phyloP scores from a whole-genome alignment of 2,329 filamentous ascomycete species.

The Drechslera avenae region DNA sequence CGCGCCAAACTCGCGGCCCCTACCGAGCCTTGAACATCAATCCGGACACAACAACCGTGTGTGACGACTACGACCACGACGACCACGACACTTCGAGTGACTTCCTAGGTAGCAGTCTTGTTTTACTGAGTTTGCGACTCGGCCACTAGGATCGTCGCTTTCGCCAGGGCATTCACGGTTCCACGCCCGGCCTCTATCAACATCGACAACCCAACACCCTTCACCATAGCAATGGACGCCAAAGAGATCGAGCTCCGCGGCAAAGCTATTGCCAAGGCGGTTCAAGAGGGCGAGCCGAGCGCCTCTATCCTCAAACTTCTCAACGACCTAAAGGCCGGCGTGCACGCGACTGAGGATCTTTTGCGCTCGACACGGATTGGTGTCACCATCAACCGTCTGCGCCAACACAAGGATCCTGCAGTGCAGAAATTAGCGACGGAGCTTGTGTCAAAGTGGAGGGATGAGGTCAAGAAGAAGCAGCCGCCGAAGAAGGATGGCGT shows the following conservation, averaged over 20 bases:
- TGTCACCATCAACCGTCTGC: constrained; percentile 84
- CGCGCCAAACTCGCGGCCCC: constrained; percentile 9
- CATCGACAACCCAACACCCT: constrained; percentile 1
- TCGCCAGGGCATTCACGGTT: background rate
- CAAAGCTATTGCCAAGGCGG: constrained; percentile 79
- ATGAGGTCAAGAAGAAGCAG: constrained; percentile 66
- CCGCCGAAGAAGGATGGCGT: constrained; percentile 35
- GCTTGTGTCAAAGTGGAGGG: constrained; percentile 87
- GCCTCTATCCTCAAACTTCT: constrained; percentile 75
- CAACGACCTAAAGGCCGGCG: constrained; percentile 77
- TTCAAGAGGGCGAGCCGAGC: constrained; percentile 74
- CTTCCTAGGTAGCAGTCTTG: background rate
- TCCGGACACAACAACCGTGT: constrained; percentile 1
- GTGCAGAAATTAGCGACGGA: constrained; percentile 78
- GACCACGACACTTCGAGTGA: background rate
- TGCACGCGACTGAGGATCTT: constrained; percentile 85
- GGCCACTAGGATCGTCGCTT: background rate
- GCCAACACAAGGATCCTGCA: constrained; percentile 74
- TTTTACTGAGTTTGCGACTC: background rate
- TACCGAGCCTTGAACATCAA: constrained; percentile 4
- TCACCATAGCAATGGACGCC: constrained; percentile 67
- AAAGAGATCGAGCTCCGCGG: constrained; percentile 80
- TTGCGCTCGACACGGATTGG: constrained; percentile 91
- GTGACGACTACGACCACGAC: constrained; percentile 2
- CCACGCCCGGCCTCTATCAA: background rate